phyloP scores from a whole-genome alignment of 768 basidiomycete species.

The Pholiota conissans region DNA sequence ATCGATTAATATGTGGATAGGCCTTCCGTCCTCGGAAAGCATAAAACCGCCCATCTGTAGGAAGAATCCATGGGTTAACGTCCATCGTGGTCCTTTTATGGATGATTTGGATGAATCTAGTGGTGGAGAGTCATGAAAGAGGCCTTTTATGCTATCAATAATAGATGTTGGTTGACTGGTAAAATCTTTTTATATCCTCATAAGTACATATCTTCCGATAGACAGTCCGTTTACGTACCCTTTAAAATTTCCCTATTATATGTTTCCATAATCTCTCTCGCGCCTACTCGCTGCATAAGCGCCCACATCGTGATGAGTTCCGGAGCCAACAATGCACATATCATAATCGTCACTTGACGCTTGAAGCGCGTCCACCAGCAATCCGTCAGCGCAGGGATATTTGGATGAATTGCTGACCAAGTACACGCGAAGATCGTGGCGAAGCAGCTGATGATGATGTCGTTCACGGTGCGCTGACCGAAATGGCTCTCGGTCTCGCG shows the following conservation, averaged over 20 bases:
- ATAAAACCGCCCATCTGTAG: constrained; percentile 21
- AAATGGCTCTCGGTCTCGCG: background rate
- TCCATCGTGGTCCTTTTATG: constrained; percentile 9
- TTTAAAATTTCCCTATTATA: no score
- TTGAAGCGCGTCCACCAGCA: background rate
- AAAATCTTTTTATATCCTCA: no score
- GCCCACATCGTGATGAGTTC: constrained; percentile 21
- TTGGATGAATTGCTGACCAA: constrained; percentile 13
- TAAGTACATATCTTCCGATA: no score
- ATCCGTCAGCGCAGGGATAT: constrained; percentile 6
- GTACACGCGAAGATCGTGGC: constrained; percentile 11
- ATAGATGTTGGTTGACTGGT: no score
- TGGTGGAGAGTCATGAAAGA: background rate
- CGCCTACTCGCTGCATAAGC: constrained; percentile 15
- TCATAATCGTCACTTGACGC: constrained; percentile 6
- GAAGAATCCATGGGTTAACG: constrained; percentile 17
- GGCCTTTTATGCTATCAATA: no score
- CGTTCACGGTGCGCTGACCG: background rate
- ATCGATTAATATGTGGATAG: background rate
- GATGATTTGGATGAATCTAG: no score
- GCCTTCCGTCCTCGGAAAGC: constrained; percentile 19
- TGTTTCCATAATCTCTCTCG: constrained; percentile 8
- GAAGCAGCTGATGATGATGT: constrained; percentile 5
- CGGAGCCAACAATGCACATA: constrained; percentile 14
- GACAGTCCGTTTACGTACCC: no score